Evolutionary conservation across 2,329 filamentous ascomycete species (phyloP).

Genomic region (Colletotrichum truncatum): DNA sequence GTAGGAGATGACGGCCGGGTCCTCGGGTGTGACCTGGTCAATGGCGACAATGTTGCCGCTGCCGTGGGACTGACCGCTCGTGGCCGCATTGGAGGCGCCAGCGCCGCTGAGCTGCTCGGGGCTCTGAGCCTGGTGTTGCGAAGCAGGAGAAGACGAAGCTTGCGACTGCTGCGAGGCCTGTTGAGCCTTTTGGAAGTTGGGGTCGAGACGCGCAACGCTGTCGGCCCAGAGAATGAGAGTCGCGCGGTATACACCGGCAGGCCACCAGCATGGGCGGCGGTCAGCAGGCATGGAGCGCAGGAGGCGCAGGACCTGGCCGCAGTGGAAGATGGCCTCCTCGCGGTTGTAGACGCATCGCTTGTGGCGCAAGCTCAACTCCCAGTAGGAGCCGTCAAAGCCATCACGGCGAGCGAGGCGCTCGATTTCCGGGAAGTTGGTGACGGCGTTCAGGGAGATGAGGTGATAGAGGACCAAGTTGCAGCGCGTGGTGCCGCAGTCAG

Average conservation of each 20-base stretch:
- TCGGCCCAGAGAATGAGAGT: slow-evolving; percentile 71
- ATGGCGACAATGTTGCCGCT: slow-evolving; percentile 41
- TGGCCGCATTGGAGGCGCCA: slow-evolving; percentile 2
- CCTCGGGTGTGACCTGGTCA: slow-evolving; percentile 51
- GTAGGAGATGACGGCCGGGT: slow-evolving; percentile 46
- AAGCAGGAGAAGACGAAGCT: slow-evolving; percentile 27
- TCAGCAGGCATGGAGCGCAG: slow-evolving; percentile 68
- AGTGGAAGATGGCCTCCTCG: slow-evolving; percentile 73
- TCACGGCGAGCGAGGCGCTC: slow-evolving; percentile 73
- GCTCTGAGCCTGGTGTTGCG: slow-evolving; percentile 12
- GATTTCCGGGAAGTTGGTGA: slow-evolving; percentile 74
- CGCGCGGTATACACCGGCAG: slow-evolving; percentile 75
- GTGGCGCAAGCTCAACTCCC: slow-evolving; percentile 63
- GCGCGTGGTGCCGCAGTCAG: slow-evolving; percentile 66
- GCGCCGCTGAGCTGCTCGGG: slow-evolving; percentile 21
- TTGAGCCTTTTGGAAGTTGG: slow-evolving; percentile 42
- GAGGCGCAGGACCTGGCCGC: slow-evolving; percentile 72
- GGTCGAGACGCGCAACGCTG: slow-evolving; percentile 53
- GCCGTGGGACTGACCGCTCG: neutral
- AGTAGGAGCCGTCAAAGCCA: slow-evolving; percentile 62
- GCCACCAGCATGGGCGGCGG: slow-evolving; percentile 75
- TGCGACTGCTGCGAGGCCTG: neutral
- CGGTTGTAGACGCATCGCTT: slow-evolving; percentile 71
- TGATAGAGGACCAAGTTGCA: slow-evolving; percentile 77
- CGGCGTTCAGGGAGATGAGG: slow-evolving; percentile 73